These are phyloP conservation scores for Pisolithus sp. DNA, from an alignment of 768 basidiomycete genomes.

Conservation along the genomic window DNA sequence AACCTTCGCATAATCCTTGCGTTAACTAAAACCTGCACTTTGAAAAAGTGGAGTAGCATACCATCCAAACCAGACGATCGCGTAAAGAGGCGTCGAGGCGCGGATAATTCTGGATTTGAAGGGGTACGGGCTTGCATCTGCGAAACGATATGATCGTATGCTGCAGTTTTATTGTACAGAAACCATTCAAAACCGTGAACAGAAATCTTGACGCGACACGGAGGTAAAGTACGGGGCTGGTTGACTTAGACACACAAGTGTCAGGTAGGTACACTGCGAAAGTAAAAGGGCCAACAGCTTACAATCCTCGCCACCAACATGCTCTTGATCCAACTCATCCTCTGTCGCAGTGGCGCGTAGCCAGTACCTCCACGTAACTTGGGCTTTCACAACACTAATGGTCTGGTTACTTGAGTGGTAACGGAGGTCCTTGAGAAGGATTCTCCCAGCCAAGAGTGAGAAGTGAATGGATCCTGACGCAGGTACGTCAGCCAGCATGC, in stretches of 20 bases:
- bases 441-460: conserved; percentile 79
- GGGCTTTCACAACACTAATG: conserved; percentile 73
- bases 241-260: conserved; percentile 25
- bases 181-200: conserved; percentile 90
- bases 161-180: conserved; percentile 82
- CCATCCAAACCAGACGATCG: conserved; percentile 37
- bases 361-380: conserved; percentile 95
- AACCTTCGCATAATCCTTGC: conserved; percentile 8
- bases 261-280: conserved; percentile 3
- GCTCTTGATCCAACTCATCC: conserved; percentile 50
- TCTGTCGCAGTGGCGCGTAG: conserved; percentile 72
- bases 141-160: conserved; percentile 81
- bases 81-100: conserved; percentile 32
- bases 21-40: background rate
- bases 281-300: conserved; percentile 18
- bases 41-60: conserved; percentile 10
- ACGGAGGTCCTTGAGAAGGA: conserved; percentile 79
- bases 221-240: conserved; percentile 33
- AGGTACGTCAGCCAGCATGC: conserved; percentile 1
- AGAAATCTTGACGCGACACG: conserved; percentile 77
- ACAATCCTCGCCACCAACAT: conserved; percentile 50
- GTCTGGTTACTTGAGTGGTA: conserved; percentile 94
- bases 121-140: conserved; percentile 48
- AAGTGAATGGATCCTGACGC: conserved; percentile 81
- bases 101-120: conserved; percentile 16